These are phyloP conservation scores for Nemania abortiva DNA, from an alignment of 2,329 filamentous ascomycete genomes.

Conservation along the genomic window DNA sequence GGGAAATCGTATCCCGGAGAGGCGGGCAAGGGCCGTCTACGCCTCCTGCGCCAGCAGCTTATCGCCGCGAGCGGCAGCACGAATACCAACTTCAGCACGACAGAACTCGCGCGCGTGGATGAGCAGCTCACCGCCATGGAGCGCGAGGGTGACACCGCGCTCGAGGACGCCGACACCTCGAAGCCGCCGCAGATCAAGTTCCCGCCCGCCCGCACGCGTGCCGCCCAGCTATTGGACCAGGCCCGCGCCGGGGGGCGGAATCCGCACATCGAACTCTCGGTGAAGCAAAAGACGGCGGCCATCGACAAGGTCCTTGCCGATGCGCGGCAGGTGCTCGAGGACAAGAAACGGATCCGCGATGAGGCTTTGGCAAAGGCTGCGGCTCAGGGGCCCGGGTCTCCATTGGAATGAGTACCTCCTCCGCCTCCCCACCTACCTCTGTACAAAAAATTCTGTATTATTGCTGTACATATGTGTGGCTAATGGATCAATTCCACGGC, in stretches of 20 bases:
- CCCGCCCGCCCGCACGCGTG: constrained; percentile 36
- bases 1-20: constrained; percentile 67
- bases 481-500: not conserved
- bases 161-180: constrained; percentile 51
- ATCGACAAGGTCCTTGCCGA: constrained; percentile 41
- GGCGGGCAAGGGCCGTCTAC: constrained; percentile 61
- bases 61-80: constrained; percentile 26
- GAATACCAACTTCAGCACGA: not conserved
- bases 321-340: constrained; percentile 9
- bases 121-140: constrained; percentile 39
- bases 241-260: not conserved
- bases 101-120: constrained; percentile 23
- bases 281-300: constrained; percentile 38
- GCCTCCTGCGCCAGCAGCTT: constrained; percentile 55
- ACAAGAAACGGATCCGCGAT: constrained; percentile 8
- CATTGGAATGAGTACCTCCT: no score
- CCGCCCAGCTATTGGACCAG: constrained; percentile 35
- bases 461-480: constrained; percentile 7
- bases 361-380: not conserved
- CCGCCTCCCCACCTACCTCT: not conserved
- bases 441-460: constrained; percentile 5
- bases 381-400: not conserved
- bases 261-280: not conserved
- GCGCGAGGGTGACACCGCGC: constrained; percentile 42
- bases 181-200: constrained; percentile 29